phyloP scores from a whole-genome alignment of 2,329 filamentous ascomycete species.

The Aspergillus tamarii region DNA sequence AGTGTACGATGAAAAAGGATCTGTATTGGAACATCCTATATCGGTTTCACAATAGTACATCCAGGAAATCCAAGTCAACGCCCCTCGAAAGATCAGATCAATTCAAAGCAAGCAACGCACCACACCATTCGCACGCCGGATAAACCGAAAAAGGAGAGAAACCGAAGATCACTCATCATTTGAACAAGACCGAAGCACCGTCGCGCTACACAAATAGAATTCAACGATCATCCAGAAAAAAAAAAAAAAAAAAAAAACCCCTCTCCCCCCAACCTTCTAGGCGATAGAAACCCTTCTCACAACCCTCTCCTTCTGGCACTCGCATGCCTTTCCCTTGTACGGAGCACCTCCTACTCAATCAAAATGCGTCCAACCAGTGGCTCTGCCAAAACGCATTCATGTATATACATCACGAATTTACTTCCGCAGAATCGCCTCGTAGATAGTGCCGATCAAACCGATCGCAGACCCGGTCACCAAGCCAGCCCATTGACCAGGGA shows the following conservation, averaged over 20 bases:
- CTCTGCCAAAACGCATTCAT: not conserved
- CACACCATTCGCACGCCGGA: not conserved
- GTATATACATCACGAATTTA: constrained; percentile 20
- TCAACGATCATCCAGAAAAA: not conserved
- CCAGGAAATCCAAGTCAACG: not conserved
- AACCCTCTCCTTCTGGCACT: not conserved
- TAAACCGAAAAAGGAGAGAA: not conserved
- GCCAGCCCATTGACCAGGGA: constrained; percentile 45
- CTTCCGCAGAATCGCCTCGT: constrained; percentile 51
- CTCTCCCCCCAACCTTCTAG: not conserved
- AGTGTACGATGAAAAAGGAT: not conserved
- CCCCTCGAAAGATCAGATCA: not conserved
- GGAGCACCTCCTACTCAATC: not conserved
- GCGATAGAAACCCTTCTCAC: not conserved
- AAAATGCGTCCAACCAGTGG: not conserved
- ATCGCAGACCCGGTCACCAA: constrained; percentile 46
- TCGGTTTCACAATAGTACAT: constrained; percentile 7
- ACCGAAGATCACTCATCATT: not conserved
- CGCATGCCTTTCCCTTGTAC: not conserved
- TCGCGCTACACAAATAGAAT: not conserved
- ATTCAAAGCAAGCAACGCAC: not conserved
- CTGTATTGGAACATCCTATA: not conserved
- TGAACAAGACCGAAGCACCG: not conserved
- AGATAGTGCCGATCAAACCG: constrained; percentile 46
- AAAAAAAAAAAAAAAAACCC: not conserved